phyloP scores from a whole-genome alignment of 768 basidiomycete genomes.

The Naematelia encephala region DNA sequence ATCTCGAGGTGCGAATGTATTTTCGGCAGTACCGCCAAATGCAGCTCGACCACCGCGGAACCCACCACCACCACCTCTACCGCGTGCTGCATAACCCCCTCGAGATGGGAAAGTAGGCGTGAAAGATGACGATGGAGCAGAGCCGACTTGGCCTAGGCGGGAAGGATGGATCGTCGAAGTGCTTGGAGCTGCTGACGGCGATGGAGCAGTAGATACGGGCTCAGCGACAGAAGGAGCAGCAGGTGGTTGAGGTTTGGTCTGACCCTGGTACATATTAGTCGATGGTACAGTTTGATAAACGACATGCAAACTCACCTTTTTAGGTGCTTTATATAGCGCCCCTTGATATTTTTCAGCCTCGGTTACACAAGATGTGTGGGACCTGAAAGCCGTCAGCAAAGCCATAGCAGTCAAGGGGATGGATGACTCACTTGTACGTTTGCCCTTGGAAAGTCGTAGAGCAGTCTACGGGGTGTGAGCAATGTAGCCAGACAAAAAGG shows the following conservation, averaged over 20 bases:
- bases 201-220: conserved; percentile 2
- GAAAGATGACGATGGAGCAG: conserved; percentile 2
- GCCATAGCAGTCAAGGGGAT: neutral
- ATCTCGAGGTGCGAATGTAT: conserved; percentile 18
- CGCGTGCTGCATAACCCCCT: conserved; percentile 12
- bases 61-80: conserved; percentile 23
- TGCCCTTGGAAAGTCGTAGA: conserved; percentile 75
- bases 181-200: conserved; percentile 36
- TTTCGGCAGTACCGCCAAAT: conserved; percentile 23
- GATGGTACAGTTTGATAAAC: neutral
- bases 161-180: conserved; percentile 57
- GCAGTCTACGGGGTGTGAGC: conserved; percentile 68
- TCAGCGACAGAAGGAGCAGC: conserved; percentile 1
- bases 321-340: conserved; percentile 70
- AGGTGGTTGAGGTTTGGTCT: conserved; percentile 6
- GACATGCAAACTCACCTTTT: conserved; percentile 54
- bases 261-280: conserved; percentile 5
- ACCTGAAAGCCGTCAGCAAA: conserved; percentile 20
- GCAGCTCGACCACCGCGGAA: conserved; percentile 28
- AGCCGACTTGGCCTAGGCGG: conserved; percentile 41
- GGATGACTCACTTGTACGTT: conserved; percentile 62
- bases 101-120: conserved; percentile 20
- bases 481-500: neutral
- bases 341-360: conserved; percentile 96
- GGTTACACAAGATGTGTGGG: conserved; percentile 73